These are phyloP conservation scores for Cardamine resedifolia DNA, from an alignment of 345 rosid genomes.

Conservation along the genomic window DNA sequence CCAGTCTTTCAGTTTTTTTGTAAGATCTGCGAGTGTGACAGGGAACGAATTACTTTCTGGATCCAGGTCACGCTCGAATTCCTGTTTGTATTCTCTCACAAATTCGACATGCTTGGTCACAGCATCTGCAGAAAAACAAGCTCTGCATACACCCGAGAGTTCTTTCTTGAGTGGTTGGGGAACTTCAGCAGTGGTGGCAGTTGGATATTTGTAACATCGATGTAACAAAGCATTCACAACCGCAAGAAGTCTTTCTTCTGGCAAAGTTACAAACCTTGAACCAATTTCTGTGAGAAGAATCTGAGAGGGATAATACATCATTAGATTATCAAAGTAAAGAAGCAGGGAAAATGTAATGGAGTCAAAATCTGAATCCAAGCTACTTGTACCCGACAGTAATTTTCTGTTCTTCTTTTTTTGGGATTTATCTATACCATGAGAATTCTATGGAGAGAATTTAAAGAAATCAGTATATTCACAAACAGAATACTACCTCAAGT, in stretches of 20 bases:
- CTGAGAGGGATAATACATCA: constrained; percentile 42
- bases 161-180: constrained; percentile 98
- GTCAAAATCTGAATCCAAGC: constrained; percentile 11
- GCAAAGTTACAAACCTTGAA: constrained; percentile 90
- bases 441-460: not conserved
- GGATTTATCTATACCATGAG: not conserved
- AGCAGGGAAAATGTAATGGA: constrained; percentile 4
- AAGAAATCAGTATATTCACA: constrained; percentile 11
- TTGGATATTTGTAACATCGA: constrained; percentile 97
- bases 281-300: constrained; percentile 91
- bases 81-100: constrained; percentile 96
- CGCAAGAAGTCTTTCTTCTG: constrained; percentile 97
- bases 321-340: constrained; percentile 19
- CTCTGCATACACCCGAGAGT: constrained; percentile 97
- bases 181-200: constrained; percentile 95
- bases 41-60: constrained; percentile 93
- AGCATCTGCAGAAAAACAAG: constrained; percentile 98
- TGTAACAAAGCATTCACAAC: constrained; percentile 98
- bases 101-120: constrained; percentile 94
- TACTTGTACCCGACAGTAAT: constrained; percentile 1
- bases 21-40: constrained; percentile 77
- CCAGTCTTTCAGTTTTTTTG: constrained; percentile 89
- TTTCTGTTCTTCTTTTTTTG: not conserved
- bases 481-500: constrained; percentile 68
- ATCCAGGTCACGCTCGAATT: constrained; percentile 94